Evolutionary conservation across 805 yeast genomes (phyloP), one percentile per base, ranked within the genome.

Genomic region (Yarrowia divulgata): DNA sequence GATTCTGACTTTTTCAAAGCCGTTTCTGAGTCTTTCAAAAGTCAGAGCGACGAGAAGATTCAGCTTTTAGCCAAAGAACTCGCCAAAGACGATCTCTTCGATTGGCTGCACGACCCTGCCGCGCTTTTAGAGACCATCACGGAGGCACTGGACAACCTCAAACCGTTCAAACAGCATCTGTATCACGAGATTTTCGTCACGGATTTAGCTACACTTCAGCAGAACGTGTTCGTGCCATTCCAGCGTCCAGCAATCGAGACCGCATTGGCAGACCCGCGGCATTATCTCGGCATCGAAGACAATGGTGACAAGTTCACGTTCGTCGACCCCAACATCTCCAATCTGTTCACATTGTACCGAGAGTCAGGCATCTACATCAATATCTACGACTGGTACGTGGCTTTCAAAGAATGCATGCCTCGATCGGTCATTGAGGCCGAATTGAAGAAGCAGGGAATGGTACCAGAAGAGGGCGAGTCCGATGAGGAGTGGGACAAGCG

Each of bases 361-460:
- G 97, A 93, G 73, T 93, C 97, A 0, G 90, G 90, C 32, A 81
- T 87, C 2, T 79, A 83, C 39, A 83, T 90, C 71, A 90, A 90
- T 74, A 82, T 89, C 67, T 88, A 82, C 77, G 96, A 90, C 73
- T 87, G 87, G 72, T 90, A 82, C 74, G 76, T 80, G 32, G 88
- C 90, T 0, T 90, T 90, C 78, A 85, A 82, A 74, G 85, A 71
- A 39, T 67, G 35, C 14, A 52, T 69, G 67, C 69, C 62, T 0
- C 42, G 52, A 18, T 23, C 69, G 8, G 62, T 66, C n/a, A 54
- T 66, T 18, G 69, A 52, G 16, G 43, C 40, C 1, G 69, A 63
- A 35, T 10, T 63, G 29, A 49, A 48, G 50, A 66, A 54, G 14
- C 18, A 18, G 18, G 62, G 69, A 43, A 29, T 69, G 8, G 54